These are phyloP conservation scores for Spathaspora boniae DNA, from an alignment of 805 yeast species.

Conservation along the genomic window DNA sequence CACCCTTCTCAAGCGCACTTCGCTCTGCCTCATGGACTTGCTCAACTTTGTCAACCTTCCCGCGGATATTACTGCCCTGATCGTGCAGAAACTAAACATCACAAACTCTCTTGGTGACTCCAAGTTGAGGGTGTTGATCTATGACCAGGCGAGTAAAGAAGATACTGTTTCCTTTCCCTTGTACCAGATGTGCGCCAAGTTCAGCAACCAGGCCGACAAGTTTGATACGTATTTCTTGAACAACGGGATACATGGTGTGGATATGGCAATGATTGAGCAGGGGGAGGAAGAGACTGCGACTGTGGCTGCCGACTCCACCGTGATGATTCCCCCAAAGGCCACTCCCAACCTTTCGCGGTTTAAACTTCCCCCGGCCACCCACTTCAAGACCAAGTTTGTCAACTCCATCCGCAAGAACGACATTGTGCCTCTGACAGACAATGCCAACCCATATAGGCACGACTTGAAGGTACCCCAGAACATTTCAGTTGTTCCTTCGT, in stretches of 20 bases:
- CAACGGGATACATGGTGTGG: background rate
- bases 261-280: background rate
- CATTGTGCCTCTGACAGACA: constrained; percentile 1
- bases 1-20: constrained; percentile 38
- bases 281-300: background rate
- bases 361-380: constrained; percentile 39
- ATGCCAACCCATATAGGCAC: constrained; percentile 13
- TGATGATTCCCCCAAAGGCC: background rate
- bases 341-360: constrained; percentile 32
- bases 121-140: constrained; percentile 24
- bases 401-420: constrained; percentile 33
- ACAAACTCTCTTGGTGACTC: constrained; percentile 2
- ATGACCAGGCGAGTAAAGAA: constrained; percentile 28
- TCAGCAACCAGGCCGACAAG: constrained; percentile 8
- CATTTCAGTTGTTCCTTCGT: constrained; percentile 23
- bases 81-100: constrained; percentile 14
- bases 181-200: constrained; percentile 31
- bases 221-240: constrained; percentile 21
- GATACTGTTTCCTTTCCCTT: constrained; percentile 12
- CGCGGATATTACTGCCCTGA: constrained; percentile 14
- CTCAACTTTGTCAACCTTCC: constrained; percentile 29
- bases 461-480: constrained; percentile 20
- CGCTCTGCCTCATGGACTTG: constrained; percentile 30
- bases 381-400: constrained; percentile 32
- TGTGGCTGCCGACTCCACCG: background rate